Evolutionary conservation across 225 moss, liverwort and hornwort genomes (phyloP).

Genomic region (Antitrichia curtipendula): DNA sequence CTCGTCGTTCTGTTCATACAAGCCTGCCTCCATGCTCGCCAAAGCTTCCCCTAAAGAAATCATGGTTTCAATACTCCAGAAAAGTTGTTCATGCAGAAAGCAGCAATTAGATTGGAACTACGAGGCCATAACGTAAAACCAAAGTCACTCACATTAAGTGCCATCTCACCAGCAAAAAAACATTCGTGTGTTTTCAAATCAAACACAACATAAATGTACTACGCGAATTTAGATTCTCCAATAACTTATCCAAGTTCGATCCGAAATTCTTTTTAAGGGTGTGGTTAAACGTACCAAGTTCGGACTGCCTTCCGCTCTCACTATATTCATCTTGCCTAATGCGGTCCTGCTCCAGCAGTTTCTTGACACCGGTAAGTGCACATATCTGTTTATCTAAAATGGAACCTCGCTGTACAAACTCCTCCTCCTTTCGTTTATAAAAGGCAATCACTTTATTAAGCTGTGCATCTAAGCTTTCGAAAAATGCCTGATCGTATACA

Average conservation of each 20-base stretch:
- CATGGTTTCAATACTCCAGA: background rate
- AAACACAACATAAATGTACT: background rate
- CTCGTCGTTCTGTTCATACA: constrained; percentile 32
- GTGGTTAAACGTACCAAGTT: constrained; percentile 14
- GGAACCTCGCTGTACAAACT: constrained; percentile 42
- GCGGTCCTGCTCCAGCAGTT: constrained; percentile 43
- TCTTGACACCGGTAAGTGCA: constrained; percentile 46
- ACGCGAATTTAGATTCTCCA: background rate
- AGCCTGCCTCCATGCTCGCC: constrained; percentile 38
- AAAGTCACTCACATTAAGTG: background rate
- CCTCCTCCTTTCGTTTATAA: constrained; percentile 55
- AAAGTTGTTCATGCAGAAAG: background rate
- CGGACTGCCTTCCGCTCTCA: constrained; percentile 22
- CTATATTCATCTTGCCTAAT: constrained; percentile 15
- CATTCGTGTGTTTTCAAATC: background rate
- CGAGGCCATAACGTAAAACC: background rate
- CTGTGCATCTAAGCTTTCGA: constrained; percentile 46
- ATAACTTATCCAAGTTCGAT: background rate
- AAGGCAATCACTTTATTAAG: constrained; percentile 72
- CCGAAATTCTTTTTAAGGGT: background rate
- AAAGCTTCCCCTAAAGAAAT: constrained; percentile 29
- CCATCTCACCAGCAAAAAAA: background rate
- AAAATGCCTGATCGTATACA: constrained; percentile 34
- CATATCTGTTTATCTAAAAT: constrained; percentile 64
- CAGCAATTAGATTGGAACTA: background rate